Percentiles rank a stretch among this genome's conserved stretches.
Conservation (phyloP, 305 asterid genomes). For the Fraxinus paxiana region DNA sequence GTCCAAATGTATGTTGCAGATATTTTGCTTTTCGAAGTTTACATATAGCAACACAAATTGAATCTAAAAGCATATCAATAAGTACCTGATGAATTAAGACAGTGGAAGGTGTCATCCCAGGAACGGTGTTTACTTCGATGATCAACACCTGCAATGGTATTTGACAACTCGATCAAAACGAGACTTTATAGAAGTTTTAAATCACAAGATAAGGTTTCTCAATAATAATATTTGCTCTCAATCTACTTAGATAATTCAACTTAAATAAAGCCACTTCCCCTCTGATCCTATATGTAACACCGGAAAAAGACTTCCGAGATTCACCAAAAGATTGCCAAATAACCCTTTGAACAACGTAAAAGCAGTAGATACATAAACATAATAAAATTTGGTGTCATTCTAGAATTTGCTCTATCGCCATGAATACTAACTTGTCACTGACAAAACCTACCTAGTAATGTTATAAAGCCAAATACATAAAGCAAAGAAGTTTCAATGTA, state of each 20-base stretch:
- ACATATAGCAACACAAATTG: background rate
- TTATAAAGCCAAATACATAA: background rate
- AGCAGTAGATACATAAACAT: background rate
- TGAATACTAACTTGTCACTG: background rate
- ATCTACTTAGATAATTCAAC: background rate
- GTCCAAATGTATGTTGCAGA: background rate
- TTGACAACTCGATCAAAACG: background rate
- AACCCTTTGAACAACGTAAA: background rate
- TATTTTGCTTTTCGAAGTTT: background rate
- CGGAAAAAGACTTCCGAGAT: background rate
- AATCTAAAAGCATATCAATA: background rate
- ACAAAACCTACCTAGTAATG: background rate
- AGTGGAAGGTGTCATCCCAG: constrained; percentile 95
- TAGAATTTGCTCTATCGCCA: background rate
- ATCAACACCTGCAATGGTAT: constrained; percentile 55
- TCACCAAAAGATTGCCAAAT: background rate
- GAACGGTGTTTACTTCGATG: constrained; percentile 83
- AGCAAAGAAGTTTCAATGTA: background rate
- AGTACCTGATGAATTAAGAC: constrained; percentile 84
- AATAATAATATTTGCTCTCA: background rate
- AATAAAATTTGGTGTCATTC: background rate
- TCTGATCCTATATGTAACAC: background rate
- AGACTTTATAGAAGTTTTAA: background rate
- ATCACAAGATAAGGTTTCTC: background rate
- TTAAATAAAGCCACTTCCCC: background rate